These are phyloP conservation scores for Psilocybe tampanensis DNA, from an alignment of 768 basidiomycete genomes.

Conservation along the genomic window DNA sequence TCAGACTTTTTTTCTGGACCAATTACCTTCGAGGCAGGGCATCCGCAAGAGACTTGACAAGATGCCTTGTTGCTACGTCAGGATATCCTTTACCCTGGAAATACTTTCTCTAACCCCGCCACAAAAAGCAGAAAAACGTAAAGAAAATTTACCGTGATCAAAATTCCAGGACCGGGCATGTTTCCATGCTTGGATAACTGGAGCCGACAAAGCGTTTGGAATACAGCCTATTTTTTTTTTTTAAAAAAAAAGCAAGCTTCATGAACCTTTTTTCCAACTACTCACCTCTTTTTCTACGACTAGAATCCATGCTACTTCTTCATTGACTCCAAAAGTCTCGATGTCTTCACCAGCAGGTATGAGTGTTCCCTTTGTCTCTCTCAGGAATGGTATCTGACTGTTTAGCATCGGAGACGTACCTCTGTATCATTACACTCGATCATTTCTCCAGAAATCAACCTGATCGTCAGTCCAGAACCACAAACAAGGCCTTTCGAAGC, in stretches of 20 bases:
- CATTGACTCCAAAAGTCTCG: constrained; percentile 54
- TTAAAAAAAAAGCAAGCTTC: too few species aligned
- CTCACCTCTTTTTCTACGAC: constrained; percentile 92
- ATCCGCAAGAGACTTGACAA: constrained; percentile 73
- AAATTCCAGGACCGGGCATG: constrained; percentile 65
- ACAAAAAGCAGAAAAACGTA: not conserved
- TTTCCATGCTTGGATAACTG: constrained; percentile 49
- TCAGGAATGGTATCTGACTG: not conserved
- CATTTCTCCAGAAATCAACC: constrained; percentile 55
- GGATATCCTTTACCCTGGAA: constrained; percentile 95
- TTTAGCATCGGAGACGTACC: constrained; percentile 33
- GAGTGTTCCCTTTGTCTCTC: constrained; percentile 57
- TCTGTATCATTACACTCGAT: constrained; percentile 59
- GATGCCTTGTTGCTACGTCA: constrained; percentile 86
- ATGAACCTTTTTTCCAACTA: not conserved
- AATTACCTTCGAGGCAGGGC: constrained; percentile 62
- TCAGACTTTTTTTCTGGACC: not conserved
- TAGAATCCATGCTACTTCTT: constrained; percentile 72
- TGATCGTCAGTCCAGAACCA: constrained; percentile 63
- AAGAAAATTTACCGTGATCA: constrained; percentile 66
- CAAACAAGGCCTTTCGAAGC: constrained; percentile 88
- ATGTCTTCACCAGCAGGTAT: constrained; percentile 83
- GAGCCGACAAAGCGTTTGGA: constrained; percentile 77
- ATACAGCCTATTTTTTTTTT: too few species aligned
- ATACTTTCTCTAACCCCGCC: not conserved